Base-by-base conservation (phyloP, 2,329 filamentous ascomycete genomes). In the Xenosphaeropsis pyriputrescens region DNA sequence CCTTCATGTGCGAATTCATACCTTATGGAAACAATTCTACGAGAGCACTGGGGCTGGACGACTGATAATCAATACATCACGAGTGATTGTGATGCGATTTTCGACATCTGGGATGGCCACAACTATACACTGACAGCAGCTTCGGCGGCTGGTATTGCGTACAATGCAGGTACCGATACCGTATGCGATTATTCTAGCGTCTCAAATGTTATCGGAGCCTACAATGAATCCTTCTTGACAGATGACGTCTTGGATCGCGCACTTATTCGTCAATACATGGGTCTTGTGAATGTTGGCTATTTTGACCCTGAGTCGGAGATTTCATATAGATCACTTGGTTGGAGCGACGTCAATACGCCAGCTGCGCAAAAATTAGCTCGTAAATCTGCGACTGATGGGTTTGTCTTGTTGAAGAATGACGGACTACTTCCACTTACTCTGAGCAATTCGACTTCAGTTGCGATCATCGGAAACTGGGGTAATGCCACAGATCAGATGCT, bases 31-130 rank as follows among this genome's bases (percentile, higher is more conserved):
- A 69, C 68, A 0, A 60, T 84, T 12, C 61, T 84, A 2, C 65
- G 79, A 2, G 68, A 79, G 33, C 70, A 75, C 47, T 84, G 77
- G 72, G 65, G 62, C 32, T 84, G 75, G 64, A 70, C 65, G 0
- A 62, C 67, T 2, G 64, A 72, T 32, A 65, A 75, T 36, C 70
- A 79, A 43, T 79, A 69, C 50, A 65, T 83, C 29, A 75, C 72
- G 1, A 72, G 67, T 13, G 78, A 83, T 49, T 83, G 79, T 45
- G 74, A 75, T 39, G 68, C 78, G 0, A 61, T 79, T 1, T 59
- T 67, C 32, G 68, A 78, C 47, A 73, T 46, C 57, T 70, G 18
- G 61, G 70, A 47, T 72, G 18, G 35, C 14, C 35, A 36, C 14
- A 35, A 35, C 5, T 35, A 35, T 15, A 18, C 7, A 43, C 41